phyloP scores from a whole-genome alignment of 345 rosid species.

The Gossypium longicalyx region DNA sequence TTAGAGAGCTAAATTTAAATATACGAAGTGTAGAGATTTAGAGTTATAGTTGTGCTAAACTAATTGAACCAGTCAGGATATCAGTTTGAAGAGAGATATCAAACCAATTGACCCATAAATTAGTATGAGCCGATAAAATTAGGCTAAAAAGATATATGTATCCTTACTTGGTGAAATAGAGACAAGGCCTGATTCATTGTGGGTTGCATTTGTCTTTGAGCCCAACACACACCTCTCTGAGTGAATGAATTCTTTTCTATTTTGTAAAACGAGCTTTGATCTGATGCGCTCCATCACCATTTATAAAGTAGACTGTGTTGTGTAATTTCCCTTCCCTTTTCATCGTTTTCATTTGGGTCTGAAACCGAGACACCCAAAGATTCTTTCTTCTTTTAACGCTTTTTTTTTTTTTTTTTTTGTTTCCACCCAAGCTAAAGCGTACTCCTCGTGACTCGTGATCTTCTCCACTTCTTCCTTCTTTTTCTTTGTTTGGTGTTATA shows the following conservation, averaged over 20 bases:
- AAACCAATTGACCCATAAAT: accelerated
- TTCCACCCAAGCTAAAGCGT: background rate
- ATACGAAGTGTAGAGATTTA: no score
- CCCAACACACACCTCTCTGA: background rate
- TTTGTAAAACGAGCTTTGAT: background rate
- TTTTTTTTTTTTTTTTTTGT: background rate
- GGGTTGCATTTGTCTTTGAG: background rate
- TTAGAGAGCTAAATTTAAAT: accelerated
- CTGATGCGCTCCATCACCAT: background rate
- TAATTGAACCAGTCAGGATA: accelerated
- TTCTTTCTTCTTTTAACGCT: background rate
- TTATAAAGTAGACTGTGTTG: background rate
- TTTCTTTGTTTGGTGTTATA: background rate
- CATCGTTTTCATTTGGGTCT: background rate
- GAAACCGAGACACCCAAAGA: background rate
- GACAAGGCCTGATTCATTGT: background rate
- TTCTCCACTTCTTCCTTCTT: background rate
- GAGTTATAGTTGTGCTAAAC: no score
- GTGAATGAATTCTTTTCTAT: background rate
- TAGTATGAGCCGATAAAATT: no score
- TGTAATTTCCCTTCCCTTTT: background rate
- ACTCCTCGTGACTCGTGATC: slow-evolving; percentile 6
- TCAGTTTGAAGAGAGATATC: no score
- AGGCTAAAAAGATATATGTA: no score
- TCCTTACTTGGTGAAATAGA: no score